Conservation (phyloP, 31 red algal genomes). For the Asparagopsis taxiformis region DNA sequence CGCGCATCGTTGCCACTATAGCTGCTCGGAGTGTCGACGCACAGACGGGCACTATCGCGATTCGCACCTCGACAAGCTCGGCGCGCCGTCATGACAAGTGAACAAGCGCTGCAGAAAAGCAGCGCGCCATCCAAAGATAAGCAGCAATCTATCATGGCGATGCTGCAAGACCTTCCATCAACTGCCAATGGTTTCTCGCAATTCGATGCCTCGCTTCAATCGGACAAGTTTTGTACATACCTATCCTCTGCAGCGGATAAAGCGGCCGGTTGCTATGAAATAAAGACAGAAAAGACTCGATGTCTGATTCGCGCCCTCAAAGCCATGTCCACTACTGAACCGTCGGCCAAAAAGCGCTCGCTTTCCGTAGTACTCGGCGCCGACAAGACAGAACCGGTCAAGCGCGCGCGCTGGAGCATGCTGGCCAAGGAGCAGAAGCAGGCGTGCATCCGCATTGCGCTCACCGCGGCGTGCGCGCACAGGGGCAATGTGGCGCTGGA, state of each 20-base stretch:
- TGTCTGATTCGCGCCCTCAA: conserved; percentile 20
- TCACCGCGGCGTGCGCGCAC: conserved; percentile 18
- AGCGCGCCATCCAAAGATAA: not conserved
- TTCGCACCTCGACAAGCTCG: too few relatives aligned
- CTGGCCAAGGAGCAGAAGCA: conserved; percentile 11
- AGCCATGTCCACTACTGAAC: conserved; percentile 2
- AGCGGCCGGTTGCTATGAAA: not conserved
- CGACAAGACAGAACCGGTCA: not conserved
- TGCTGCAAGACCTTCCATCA: not conserved
- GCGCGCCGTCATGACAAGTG: too few relatives aligned
- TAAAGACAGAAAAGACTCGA: conserved; percentile 7
- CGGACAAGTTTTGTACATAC: not conserved
- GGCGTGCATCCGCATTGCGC: conserved; percentile 6
- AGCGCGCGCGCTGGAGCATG: conserved; percentile 7
- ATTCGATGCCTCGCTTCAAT: not conserved
- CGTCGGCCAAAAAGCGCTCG: not conserved
- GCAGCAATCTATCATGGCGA: not conserved
- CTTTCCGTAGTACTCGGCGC: not conserved
- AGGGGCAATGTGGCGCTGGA: conserved; percentile 14
- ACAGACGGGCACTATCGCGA: too few relatives aligned
- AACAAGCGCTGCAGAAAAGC: not conserved
- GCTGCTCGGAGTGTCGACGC: too few relatives aligned
- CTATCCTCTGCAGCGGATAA: not conserved
- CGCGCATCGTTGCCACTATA: too few relatives aligned
- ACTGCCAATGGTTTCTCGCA: not conserved